Evolutionary conservation across 1,284 basidiomycete genomes (phyloP), one percentile per base, ranked within the genome.

Genomic region (Butyriboletus appendiculatus): DNA sequence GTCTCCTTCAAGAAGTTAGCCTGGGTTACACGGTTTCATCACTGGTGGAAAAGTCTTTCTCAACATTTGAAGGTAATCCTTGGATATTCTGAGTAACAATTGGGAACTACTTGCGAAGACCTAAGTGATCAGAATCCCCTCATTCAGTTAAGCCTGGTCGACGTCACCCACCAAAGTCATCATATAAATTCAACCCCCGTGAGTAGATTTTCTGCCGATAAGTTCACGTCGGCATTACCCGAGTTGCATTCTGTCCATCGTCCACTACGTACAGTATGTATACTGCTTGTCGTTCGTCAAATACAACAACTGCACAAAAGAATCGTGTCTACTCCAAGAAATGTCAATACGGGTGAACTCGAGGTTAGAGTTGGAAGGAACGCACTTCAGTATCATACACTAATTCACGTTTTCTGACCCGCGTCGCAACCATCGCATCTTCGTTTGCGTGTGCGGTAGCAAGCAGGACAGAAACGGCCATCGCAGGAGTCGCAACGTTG

Each of bases 401-500:
- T 3, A 1, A 22, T 20, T 43, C 45, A 41, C 2, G 15, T 30
- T 12, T 35, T 52, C 26, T 30, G 42, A 14, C 20, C 14, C 20
- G 32, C 20, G 4, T 48, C 46, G 44, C 59, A 58, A 11, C 18
- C 24, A 26, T 14, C n/a, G 18, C 59, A 63, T 28, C 10, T 35
- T 40, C 40, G 43, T 32, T 45, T 45, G 48, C 22, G 43, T n/a
- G 33, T 34, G 14, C 24, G 34, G 22, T 50, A 56, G 38, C 61
- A 62, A 30, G 24, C 9, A 3, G 22, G 18, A 38, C 61, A 62
- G 40, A 52, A 57, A n/a, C 33, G 34, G 7, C 42, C 47, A 14
- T 46, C 32, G 46, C 56, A 64, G 9, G 11, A 15, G 4, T 8
- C 28, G 39, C 64, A 62, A 1, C 5, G 30, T 28, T 53, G 45